These are phyloP conservation scores for Lycium ferocissimum DNA, from an alignment of 257 asterid species.

Conservation along the genomic window DNA sequence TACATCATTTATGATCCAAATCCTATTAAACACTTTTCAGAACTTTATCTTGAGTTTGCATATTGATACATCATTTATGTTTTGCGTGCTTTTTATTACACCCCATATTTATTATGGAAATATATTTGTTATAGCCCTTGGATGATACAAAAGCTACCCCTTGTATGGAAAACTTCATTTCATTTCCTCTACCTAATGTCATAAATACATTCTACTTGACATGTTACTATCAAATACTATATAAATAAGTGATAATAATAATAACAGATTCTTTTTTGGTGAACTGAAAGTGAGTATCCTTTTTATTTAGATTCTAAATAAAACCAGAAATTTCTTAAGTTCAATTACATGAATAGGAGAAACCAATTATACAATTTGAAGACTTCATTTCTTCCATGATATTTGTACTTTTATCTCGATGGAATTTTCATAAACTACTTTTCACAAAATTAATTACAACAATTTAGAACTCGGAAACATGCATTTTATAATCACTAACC, in stretches of 20 bases:
- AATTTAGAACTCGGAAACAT: no score
- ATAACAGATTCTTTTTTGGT: neutral
- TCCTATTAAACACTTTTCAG: neutral
- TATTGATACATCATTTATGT: neutral
- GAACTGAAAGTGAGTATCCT: neutral
- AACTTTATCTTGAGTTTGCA: neutral
- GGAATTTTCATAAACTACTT: neutral
- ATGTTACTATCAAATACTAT: neutral
- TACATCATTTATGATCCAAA: neutral
- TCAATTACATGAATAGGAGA: slow-evolving; percentile 24
- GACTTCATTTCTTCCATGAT: neutral
- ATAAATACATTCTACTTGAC: neutral
- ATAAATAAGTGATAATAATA: neutral
- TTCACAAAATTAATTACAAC: neutral
- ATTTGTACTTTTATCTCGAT: neutral
- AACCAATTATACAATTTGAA: neutral
- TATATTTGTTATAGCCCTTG: neutral
- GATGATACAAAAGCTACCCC: neutral
- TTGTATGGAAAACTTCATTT: neutral
- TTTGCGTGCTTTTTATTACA: neutral
- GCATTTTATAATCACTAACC: neutral
- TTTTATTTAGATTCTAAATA: slow-evolving; percentile 1
- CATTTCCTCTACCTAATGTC: neutral
- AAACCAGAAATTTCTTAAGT: neutral
- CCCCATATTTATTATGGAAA: neutral